Base-by-base conservation (phyloP, 1,284 basidiomycete species). In the Fomitopsis palustris region DNA sequence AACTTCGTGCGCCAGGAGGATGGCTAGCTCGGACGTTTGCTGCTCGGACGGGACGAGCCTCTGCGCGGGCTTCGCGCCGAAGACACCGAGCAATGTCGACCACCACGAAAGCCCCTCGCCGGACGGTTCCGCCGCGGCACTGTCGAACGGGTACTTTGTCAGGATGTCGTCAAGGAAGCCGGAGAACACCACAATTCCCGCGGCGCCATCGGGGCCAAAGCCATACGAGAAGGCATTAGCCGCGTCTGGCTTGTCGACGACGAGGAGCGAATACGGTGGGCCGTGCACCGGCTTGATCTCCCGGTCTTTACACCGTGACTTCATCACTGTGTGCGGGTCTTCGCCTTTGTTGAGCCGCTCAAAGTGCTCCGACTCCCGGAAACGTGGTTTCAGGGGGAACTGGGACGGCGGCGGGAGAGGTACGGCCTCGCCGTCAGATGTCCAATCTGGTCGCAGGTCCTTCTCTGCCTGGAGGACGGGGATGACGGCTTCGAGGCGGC, bases 221-320 rank as follows among this genome's bases (percentile, higher is more conserved):
- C 94, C 93, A 69, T 94, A 95, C 1, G 90, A 93, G 69, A 96
- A 95, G 1, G 94, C 94, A 67, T 95, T 96, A 16, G 81, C 81
- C 27, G 85, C 78, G 55, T 90, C 86, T 0, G 92, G 87, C 59
- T 87, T 85, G 60, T 95, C 90, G 56, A 95, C 84, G 19, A 96
- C 71, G 54, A 96, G 77, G 10, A 96, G 75, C 31, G 90, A 91
- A 70, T 94, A 96, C 0, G 94, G 93, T 42, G 93, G 92, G 0
- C 93, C 93, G 7, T 88, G 76, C 53, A 88, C 81, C 14, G 79
- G 71, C 64, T 89, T 85, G 4, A 85, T 80, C 31, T 78, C 71
- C 21, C 62, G 59, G 21, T 64, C 64, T 14, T 75, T 67, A 29
- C 72, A 70, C 19, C 77, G 74, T 53, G 81, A 77, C 58, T 75